phyloP scores from a whole-genome alignment of 78 protist genomes.

The Mantamonas sphyraenae region DNA sequence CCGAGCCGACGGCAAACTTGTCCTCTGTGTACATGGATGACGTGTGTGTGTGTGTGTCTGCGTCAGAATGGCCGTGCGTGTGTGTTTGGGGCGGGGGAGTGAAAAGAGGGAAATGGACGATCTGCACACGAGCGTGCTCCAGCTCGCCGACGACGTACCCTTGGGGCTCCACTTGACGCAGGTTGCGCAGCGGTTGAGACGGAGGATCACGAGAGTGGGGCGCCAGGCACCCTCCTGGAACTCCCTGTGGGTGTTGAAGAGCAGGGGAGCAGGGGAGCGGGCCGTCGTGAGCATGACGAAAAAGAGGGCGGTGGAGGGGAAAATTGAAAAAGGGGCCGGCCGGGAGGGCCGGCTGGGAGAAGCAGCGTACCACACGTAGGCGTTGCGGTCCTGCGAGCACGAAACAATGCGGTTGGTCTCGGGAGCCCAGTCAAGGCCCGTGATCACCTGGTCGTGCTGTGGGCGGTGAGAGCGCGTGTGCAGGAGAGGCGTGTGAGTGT shows the following conservation, averaged over 20 bases:
- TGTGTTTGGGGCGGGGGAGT: no score
- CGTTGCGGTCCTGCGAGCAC: conserved; percentile 88
- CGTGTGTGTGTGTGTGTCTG: no score
- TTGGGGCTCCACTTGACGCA: conserved; percentile 75
- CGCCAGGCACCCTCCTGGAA: conserved; percentile 56
- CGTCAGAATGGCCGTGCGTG: no score
- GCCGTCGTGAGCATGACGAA: no score
- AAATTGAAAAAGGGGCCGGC: no score
- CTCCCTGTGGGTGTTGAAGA: no score
- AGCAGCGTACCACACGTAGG: conserved; percentile 83
- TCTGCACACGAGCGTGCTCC: no score
- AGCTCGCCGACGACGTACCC: conserved; percentile 6
- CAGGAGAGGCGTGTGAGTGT: not conserved
- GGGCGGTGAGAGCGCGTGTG: not conserved
- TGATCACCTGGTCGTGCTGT: conserved; percentile 84
- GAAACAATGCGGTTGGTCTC: conserved; percentile 76
- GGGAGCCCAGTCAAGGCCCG: conserved; percentile 84
- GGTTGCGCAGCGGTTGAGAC: conserved; percentile 85
- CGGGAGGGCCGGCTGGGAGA: no score
- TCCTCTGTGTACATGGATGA: conserved; percentile 36
- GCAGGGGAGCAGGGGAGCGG: no score
- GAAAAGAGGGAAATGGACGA: no score
- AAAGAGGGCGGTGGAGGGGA: no score
- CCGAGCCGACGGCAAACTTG: conserved; percentile 86
- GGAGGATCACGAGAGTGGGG: conserved; percentile 80